Conservation (phyloP, 208 protist genomes). For the Wallacemonas sp. region DNA sequence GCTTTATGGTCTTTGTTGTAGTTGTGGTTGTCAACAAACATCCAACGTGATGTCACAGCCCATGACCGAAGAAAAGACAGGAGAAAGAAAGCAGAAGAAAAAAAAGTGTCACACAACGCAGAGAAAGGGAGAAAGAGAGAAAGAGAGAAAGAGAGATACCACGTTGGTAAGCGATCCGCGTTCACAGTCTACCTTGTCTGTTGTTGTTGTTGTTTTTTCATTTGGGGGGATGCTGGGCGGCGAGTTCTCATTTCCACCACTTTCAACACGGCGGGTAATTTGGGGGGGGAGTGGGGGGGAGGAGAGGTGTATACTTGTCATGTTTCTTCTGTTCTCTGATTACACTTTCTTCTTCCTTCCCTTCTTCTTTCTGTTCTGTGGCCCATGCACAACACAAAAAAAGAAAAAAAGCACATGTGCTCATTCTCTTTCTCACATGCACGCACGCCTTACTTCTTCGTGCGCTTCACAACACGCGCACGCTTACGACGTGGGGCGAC, state of each 20-base stretch:
- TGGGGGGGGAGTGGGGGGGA: too few species aligned
- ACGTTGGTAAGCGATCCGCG: too few species aligned
- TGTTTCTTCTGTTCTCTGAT: too few species aligned
- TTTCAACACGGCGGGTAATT: too few species aligned
- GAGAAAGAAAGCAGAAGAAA: slow-evolving; percentile 16
- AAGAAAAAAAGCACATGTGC: slow-evolving; percentile 13
- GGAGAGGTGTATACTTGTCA: too few species aligned
- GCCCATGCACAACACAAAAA: slow-evolving; percentile 13
- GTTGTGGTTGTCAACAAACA: not conserved
- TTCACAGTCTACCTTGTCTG: too few species aligned
- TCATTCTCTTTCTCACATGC: not conserved
- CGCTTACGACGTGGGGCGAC: slow-evolving; percentile 5
- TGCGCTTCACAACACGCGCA: slow-evolving; percentile 12
- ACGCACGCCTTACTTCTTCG: slow-evolving; percentile 5
- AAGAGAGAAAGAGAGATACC: slow-evolving; percentile 15
- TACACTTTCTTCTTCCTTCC: too few species aligned
- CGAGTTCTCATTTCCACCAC: too few species aligned
- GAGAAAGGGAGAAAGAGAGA: slow-evolving; percentile 2
- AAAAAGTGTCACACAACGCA: not conserved
- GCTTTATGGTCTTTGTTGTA: not conserved
- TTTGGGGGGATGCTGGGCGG: too few species aligned
- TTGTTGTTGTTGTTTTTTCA: too few species aligned
- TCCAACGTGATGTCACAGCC: too few species aligned
- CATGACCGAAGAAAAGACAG: too few species aligned
- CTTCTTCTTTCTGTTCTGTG: slow-evolving; percentile 8